Evolutionary conservation across 176 grass and related monocot species (phyloP).

Genomic region (Stipa capillata): DNA sequence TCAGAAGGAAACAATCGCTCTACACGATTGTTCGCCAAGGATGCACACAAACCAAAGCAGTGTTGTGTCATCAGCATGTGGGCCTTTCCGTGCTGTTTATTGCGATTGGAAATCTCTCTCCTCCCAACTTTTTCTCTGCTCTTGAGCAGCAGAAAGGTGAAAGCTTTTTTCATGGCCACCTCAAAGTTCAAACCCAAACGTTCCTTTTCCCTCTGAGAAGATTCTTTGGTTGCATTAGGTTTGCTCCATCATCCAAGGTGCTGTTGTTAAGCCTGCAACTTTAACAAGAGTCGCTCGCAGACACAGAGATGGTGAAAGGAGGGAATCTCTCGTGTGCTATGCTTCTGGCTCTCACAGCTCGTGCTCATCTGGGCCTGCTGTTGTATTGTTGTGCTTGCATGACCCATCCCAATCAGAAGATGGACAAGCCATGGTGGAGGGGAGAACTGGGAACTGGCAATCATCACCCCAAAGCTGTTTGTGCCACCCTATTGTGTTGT

Average conservation of each 20-base stretch:
- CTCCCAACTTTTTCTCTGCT: background rate
- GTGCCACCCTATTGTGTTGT: background rate
- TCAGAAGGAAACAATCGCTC: background rate
- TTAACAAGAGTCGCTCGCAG: background rate
- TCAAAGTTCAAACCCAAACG: too few species aligned
- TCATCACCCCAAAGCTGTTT: slow-evolving; percentile 40
- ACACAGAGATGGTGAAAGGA: slow-evolving; percentile 1
- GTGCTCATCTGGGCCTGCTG: slow-evolving; percentile 28
- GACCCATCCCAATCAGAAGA: slow-evolving; percentile 25
- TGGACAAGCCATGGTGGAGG: slow-evolving; percentile 36
- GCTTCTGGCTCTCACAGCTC: background rate
- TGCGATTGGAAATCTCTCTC: slow-evolving; percentile 28
- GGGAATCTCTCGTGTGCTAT: slow-evolving; percentile 47
- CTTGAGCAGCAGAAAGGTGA: slow-evolving; percentile 38
- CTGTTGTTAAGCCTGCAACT: background rate
- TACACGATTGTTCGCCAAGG: too few species aligned
- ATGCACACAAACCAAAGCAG: slow-evolving; percentile 26
- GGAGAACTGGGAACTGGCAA: slow-evolving; percentile 27
- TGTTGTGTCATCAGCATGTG: too few species aligned
- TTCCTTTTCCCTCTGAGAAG: slow-evolving; percentile 34
- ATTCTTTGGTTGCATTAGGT: slow-evolving; percentile 24
- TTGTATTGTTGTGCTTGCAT: slow-evolving; percentile 21
- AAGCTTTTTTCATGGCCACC: slow-evolving; percentile 18
- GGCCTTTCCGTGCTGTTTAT: slow-evolving; percentile 26
- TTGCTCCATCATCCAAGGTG: slow-evolving; percentile 24